Evolutionary conservation across 345 rosid genomes (phyloP), one percentile per base, ranked within the genome.

Genomic region (Excoecaria cochinchinensis): DNA sequence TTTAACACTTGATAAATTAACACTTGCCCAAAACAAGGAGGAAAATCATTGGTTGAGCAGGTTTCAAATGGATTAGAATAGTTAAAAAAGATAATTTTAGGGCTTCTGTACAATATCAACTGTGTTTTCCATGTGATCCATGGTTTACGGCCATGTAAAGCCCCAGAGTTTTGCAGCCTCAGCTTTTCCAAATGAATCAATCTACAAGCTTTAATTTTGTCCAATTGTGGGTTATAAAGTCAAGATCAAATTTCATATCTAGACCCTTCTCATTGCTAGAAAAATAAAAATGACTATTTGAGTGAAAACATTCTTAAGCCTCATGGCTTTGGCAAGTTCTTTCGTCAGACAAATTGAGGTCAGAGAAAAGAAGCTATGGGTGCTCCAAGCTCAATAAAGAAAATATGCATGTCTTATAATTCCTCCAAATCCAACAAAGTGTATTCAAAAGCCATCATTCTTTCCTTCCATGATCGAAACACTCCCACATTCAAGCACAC

Each of bases 401-500:
- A 65, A 6, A 42, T 40, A 4, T 64, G 69, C 22, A 64, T 17
- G 24, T 65, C 24, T 40, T 17, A 40, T 15, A 11, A 11, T 65
- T 65, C 42, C 69, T 65, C 25, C 69, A 39, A 63, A 17, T 5
- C 39, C 48, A 40, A 65, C 31, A 42, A 40, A 42, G 21, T 44
- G 8, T 6, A 17, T 15, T 9, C 12, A 39, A 65, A 65, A 16
- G 42, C 42, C 5, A n/a, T n/a, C 22, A 65, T 9, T 40, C 24
- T 19, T 31, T 16, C 15, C n/a, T 65, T 65, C 19, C 24, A 8
- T 12, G 19, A 39, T 40, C 13, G 50, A 17, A 65, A 0, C 19
- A 44, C 63, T 65, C 69, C 25, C 69, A 65, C 42, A 42, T 65
- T 65, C 50, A 65, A 65, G 50, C 22, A 46, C 24, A 42, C 47